Base-by-base conservation (phyloP, 352 stramenopile genomes). In the Phytophthora palmivora region DNA sequence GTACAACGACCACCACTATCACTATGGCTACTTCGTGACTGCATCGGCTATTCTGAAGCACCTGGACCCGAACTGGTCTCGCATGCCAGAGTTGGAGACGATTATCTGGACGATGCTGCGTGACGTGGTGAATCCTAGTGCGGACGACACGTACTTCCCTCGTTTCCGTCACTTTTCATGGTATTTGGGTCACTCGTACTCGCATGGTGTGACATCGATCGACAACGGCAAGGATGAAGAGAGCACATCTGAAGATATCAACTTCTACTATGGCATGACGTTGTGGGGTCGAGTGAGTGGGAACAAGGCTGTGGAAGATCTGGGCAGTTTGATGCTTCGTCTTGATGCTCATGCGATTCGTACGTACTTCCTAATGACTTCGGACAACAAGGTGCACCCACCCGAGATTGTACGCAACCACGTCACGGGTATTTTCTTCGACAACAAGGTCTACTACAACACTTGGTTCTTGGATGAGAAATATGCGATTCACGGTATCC, bases 1-100 rank as follows among this genome's bases (percentile, higher is more conserved):
- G 14, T 94, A 94, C 72, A 94, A 94, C 58, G 85, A 94, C 55
- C 81, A 94, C 68, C 80, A 94, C 56, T 94, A 92, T 51, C 85
- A 94, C 63, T 94, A 79, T 56, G 85, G 82, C 8, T 94, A 94
- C 64, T 94, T 74, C 59, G 67, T 94, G 33, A 76, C 67, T 19
- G 76, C 74, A 0, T 83, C 81, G 0, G 85, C 85, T 1, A 92
- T 94, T 18, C 32, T 89, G 0, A 79, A 76, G 47, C 74, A 87
- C 30, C 44, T 92, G 1, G 74, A 94, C 54, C 85, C 82, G 28
- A 81, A 60, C 16, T 92, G 81, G 80, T 67, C 38, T 50, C 66
- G 72, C 4, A 81, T 88, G 70, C 46, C 54, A 0, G 74, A 86
- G 49, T 63, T 91, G 41, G 83, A 94, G 28, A 54, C n/a, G 9